These are phyloP conservation scores for Chlorencoelia australis DNA, from an alignment of 2,329 filamentous ascomycete genomes.

Conservation along the genomic window DNA sequence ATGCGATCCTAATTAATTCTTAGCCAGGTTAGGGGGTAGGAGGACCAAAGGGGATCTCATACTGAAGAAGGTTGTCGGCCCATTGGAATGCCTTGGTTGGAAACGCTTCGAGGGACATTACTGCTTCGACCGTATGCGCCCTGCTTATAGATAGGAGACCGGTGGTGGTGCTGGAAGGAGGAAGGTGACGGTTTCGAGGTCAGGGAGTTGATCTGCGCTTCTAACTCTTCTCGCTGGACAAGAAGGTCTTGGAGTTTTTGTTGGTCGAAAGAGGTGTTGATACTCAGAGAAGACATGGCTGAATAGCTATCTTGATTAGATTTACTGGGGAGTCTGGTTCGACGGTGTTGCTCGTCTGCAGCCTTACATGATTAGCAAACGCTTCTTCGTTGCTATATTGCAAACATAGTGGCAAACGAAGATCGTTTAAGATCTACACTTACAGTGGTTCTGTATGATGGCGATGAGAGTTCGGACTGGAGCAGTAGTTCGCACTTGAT, in stretches of 20 bases:
- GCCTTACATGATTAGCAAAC: conserved; percentile 13
- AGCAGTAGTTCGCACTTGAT: conserved; percentile 7
- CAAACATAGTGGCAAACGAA: too few relatives aligned
- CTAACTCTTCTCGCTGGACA: conserved; percentile 18
- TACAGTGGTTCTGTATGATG: too few relatives aligned
- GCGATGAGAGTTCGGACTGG: conserved; percentile 9
- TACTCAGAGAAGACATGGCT: conserved; percentile 18
- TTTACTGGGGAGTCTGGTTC: conserved; percentile 6
- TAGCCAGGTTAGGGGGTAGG: conserved; percentile 10
- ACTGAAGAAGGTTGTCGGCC: conserved; percentile 20
- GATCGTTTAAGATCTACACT: background rate
- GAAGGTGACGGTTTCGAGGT: conserved; percentile 7
- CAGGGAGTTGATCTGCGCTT: conserved; percentile 20
- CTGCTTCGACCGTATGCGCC: conserved; percentile 15
- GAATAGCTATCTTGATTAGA: conserved; percentile 8
- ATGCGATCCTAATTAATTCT: conserved; percentile 22
- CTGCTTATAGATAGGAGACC: conserved; percentile 23
- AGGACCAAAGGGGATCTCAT: conserved; percentile 14
- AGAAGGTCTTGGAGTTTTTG: conserved; percentile 17
- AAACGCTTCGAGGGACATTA: conserved; percentile 24
- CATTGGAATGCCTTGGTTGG: conserved; percentile 21
- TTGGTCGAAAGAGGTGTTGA: conserved; percentile 15
- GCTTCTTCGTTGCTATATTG: too few relatives aligned
- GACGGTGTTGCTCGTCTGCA: conserved; percentile 13
- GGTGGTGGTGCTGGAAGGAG: conserved; percentile 16